phyloP scores from a whole-genome alignment of 1,284 basidiomycete genomes.

The Flammula alnicola region DNA sequence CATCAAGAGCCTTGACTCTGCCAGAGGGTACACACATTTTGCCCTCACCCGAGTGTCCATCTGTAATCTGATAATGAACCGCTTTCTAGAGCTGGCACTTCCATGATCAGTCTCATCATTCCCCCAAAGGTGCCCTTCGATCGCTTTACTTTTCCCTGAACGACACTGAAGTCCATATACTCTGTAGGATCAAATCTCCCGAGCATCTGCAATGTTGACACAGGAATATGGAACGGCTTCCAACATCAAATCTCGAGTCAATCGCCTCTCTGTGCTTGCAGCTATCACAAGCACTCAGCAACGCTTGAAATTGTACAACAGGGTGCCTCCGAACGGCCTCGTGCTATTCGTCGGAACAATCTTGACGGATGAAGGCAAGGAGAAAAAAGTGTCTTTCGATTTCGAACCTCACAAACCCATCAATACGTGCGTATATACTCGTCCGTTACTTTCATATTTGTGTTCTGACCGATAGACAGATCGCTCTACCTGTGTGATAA shows the following conservation, averaged over 20 bases:
- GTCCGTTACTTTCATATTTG: conserved; percentile 5
- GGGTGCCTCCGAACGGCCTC: conserved; percentile 95
- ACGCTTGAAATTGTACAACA: conserved; percentile 94
- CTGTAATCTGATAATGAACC: conserved; percentile 21
- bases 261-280: conserved; percentile 95
- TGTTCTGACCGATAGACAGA: conserved; percentile 42
- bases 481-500: conserved; percentile 99
- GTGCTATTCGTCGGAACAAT: conserved; percentile 98
- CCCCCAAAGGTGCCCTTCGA: conserved; percentile 80
- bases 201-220: conserved; percentile 93
- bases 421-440: conserved; percentile 78
- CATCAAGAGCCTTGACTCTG: conserved; percentile 91
- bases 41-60: conserved; percentile 12
- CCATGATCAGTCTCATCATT: conserved; percentile 98
- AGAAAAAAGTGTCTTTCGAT: conserved; percentile 98
- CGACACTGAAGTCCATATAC: conserved; percentile 8
- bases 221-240: conserved; percentile 98
- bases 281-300: conserved; percentile 99
- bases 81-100: conserved; percentile 83
- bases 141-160: conserved; percentile 18
- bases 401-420: conserved; percentile 99
- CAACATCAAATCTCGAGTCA: conserved; percentile 99
- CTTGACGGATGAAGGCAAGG: conserved; percentile 97
- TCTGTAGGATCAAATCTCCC: conserved; percentile 92
- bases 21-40: conserved; percentile 72